A percentile compares a stretch with the other conserved stretches of the same genome.
Conservation (phyloP, 139 green algal genomes). For the Ettlia oleoabundans region DNA sequence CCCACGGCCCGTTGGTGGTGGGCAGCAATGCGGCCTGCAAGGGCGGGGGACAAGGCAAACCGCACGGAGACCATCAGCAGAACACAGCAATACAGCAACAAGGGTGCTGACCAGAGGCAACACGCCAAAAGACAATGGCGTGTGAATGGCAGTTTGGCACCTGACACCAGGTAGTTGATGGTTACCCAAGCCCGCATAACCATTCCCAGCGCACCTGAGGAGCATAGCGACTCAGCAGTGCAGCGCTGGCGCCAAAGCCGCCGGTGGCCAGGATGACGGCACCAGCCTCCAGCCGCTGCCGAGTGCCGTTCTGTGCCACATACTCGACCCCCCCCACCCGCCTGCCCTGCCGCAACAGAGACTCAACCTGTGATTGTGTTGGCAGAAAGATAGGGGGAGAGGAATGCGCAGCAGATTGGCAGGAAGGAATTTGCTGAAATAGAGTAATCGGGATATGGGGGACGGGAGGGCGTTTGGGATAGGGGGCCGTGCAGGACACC, state of each 20-base stretch:
- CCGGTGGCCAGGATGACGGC: conserved; percentile 74
- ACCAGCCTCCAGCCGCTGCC: conserved; percentile 26
- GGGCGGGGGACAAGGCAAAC: no score
- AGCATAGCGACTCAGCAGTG: conserved; percentile 52
- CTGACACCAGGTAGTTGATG: not conserved
- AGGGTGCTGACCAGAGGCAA: not conserved
- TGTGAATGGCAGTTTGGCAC: no score
- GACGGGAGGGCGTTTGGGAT: not conserved
- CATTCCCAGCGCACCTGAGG: conserved; percentile 18
- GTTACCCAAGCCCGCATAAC: no score
- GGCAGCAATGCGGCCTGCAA: conserved; percentile 50
- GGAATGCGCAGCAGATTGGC: no score
- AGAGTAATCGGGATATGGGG: not conserved
- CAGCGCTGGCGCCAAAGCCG: conserved; percentile 70
- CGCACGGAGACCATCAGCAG: not conserved
- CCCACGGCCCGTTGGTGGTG: conserved; percentile 81
- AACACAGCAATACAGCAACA: not conserved
- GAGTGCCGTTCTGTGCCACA: not conserved
- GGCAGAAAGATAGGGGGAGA: no score
- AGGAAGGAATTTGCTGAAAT: conserved; percentile 32
- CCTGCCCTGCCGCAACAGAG: not conserved
- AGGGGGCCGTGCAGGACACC: no score
- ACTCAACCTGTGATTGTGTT: no score
- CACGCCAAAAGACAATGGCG: not conserved
- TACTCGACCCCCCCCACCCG: conserved; percentile 25